Conservation (phyloP, 495 filamentous ascomycete species). For the Penicillium subrubescens region DNA sequence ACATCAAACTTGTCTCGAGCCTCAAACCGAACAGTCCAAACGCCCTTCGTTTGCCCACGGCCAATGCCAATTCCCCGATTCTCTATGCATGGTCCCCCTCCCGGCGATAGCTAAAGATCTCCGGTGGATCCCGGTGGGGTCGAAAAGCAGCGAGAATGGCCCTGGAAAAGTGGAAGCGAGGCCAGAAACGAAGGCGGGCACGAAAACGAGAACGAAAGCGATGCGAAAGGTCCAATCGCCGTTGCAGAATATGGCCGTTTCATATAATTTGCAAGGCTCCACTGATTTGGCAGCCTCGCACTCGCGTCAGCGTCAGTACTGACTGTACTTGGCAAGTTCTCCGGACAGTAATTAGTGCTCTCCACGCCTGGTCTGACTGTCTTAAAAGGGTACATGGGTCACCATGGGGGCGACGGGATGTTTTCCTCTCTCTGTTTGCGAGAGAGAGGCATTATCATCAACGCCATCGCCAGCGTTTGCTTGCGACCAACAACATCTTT, state of each 20-base stretch:
- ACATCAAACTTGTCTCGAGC: neutral
- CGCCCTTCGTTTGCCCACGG: neutral
- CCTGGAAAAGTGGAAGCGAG: neutral
- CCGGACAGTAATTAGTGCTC: neutral
- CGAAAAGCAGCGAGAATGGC: neutral
- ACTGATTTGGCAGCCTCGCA: neutral
- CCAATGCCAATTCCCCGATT: neutral
- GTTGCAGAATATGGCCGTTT: neutral
- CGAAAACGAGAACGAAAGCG: constrained; percentile 34
- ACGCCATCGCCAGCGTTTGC: neutral
- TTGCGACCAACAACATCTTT: neutral
- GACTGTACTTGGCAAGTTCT: neutral
- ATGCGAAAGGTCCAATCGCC: constrained; percentile 36
- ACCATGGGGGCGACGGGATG: neutral
- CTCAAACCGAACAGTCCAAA: neutral
- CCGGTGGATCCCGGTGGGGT: constrained; percentile 13
- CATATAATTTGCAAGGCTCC: neutral
- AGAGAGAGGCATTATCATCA: neutral
- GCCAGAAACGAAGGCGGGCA: constrained; percentile 8
- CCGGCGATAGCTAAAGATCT: constrained; percentile 7
- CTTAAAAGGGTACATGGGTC: neutral
- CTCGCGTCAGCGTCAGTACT: neutral
- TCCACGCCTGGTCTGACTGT: neutral
- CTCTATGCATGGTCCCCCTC: neutral
- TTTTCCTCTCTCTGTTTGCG: neutral